Evolutionary conservation across 106 monocot species (phyloP), one percentile per base, ranked within the genome.

Genomic region (Narthecium ossifragum): DNA sequence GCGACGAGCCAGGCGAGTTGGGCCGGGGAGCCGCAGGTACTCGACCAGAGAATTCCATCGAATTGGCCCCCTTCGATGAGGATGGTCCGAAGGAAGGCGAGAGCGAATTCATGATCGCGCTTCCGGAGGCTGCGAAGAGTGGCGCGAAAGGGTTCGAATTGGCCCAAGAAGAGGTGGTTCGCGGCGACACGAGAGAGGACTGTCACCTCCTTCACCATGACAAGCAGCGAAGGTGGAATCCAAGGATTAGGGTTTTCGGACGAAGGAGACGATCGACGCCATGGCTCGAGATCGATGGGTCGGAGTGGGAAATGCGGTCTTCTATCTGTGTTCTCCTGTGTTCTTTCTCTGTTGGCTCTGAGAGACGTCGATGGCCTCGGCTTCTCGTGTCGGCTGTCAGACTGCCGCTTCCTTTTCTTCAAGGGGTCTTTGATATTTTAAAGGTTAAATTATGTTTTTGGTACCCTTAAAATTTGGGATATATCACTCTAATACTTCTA

Each of bases 81-180:
- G 38, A 90, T 73, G 17, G 69, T 53, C 12, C 61, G 77, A 23
- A 96, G 86, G 43, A 90, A 59, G 22, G 67, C 46, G 21, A 66
- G 53, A 33, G 90, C 78, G 29, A 96, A 76, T 2, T 71, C 78
- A 0, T 84, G 86, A 30, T 80, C 34, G 47, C 86, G 78, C 53
- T 57, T 71, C 18, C 75, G 75, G 63, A 96, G 86, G 58, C 81
- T 84, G 68, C 83, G 80, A 23, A 96, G 75, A 12, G 65, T 26
- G 5, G 90, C 90, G 8, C 96, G 68, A 55, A 96, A 74, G 34
- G 90, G 61, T 55, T 96, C 96, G 80, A 81, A 87, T 59, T 96
- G 96, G 36, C 66, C 83, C 43, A 96, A 90, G 68, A 80, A 87
- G 62, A 96, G 86, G 69, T 96, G 81, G 71, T 96, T 90, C 37